Percentiles rank a stretch among this genome's conserved stretches.
These are phyloP conservation scores for Yarrowia sp. DNA, from an alignment of 805 yeast genomes.

Conservation along the genomic window DNA sequence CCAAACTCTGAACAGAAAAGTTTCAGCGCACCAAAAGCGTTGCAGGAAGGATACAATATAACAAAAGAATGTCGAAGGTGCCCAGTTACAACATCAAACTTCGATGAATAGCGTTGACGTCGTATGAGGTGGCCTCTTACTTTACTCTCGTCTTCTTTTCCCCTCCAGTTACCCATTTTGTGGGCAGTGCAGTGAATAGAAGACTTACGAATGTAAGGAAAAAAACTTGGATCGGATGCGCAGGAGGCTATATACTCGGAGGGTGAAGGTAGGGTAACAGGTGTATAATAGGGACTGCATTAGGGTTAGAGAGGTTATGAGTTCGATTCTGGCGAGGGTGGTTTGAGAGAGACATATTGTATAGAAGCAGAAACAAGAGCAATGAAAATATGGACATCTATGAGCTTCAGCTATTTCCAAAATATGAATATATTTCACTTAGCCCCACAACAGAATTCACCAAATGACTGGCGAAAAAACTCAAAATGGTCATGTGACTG, in stretches of 20 bases:
- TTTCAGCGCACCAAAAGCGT: no score
- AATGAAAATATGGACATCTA: not conserved
- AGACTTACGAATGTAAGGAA: constrained; percentile 18
- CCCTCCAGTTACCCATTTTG: constrained; percentile 26
- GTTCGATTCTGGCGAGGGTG: not conserved
- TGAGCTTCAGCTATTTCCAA: no score
- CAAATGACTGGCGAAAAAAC: no score
- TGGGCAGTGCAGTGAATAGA: constrained; percentile 27
- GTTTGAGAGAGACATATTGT: no score
- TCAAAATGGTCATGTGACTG: not conserved
- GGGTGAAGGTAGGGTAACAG: not conserved
- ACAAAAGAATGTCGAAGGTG: constrained; percentile 17
- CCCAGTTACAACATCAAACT: constrained; percentile 27
- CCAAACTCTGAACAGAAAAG: no score
- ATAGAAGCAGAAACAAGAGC: not conserved
- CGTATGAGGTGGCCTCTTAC: constrained; percentile 27
- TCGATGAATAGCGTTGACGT: not conserved
- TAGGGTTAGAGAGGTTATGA: not conserved
- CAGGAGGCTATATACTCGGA: not conserved
- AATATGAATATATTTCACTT: no score
- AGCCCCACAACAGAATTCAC: no score
- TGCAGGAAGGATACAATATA: no score
- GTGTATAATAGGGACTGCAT: constrained; percentile 6
- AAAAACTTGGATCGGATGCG: not conserved
- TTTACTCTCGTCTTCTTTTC: constrained; percentile 27